Percentiles rank a stretch among this genome's conserved stretches.
Conservation (phyloP, 768 basidiomycete species). For the Mycena capillaripes region DNA sequence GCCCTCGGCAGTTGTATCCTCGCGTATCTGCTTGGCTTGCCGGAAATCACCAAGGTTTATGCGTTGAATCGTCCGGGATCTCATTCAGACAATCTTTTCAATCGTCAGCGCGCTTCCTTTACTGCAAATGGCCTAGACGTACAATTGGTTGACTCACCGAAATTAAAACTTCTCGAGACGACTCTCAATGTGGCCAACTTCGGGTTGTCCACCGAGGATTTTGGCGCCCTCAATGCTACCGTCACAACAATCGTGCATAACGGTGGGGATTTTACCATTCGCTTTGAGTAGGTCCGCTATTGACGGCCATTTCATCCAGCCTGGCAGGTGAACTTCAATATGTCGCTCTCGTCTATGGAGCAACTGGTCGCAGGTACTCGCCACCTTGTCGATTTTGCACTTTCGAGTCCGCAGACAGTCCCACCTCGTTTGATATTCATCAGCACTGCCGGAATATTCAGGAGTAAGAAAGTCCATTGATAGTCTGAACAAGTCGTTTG, state of each 20-base stretch:
- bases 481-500: no score
- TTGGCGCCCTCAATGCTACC: slow-evolving; percentile 29
- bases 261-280: slow-evolving; percentile 37
- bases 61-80: slow-evolving; percentile 45
- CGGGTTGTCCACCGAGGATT: slow-evolving; percentile 32
- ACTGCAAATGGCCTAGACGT: slow-evolving; percentile 40
- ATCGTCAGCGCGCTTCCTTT: slow-evolving; percentile 43
- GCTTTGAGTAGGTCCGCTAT: background rate
- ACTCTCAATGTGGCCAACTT: slow-evolving; percentile 30
- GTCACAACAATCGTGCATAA: slow-evolving; percentile 50
- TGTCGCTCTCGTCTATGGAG: slow-evolving; percentile 48
- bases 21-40: slow-evolving; percentile 38
- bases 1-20: slow-evolving; percentile 49
- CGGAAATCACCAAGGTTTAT: slow-evolving; percentile 42
- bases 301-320: slow-evolving; percentile 35
- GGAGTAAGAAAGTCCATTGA: slow-evolving; percentile 41
- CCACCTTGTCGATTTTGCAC: slow-evolving; percentile 50
- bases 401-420: slow-evolving; percentile 38
- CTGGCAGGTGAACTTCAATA: slow-evolving; percentile 54
- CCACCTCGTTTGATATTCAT: slow-evolving; percentile 50
- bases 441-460: slow-evolving; percentile 48
- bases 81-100: slow-evolving; percentile 45
- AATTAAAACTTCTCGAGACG: slow-evolving; percentile 42
- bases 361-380: slow-evolving; percentile 46
- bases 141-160: slow-evolving; percentile 38